Conservation (phyloP, 2,329 filamentous ascomycete species). For the Cordyceps pruinosa region DNA sequence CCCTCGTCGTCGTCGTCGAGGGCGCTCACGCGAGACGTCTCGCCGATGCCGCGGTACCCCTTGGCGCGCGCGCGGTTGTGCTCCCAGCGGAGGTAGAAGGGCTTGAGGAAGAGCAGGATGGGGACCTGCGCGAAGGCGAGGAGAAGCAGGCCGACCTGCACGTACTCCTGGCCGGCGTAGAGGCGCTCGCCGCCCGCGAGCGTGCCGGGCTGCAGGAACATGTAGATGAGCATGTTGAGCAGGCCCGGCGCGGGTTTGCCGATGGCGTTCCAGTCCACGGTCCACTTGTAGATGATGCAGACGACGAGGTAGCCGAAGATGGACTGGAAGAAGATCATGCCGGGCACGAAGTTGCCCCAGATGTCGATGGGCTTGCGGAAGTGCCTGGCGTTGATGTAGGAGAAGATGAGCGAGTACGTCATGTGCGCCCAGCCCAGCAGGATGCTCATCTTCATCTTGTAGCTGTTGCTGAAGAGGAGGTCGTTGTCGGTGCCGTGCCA, state of each 20-base stretch:
- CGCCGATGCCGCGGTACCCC: slow-evolving; percentile 90
- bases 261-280: slow-evolving; percentile 66
- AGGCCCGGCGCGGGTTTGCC: slow-evolving; percentile 72
- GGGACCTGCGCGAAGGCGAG: slow-evolving; percentile 84
- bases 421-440: slow-evolving; percentile 96
- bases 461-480: slow-evolving; percentile 92
- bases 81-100: slow-evolving; percentile 89
- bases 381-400: slow-evolving; percentile 87
- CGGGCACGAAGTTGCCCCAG: slow-evolving; percentile 93
- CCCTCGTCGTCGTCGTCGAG: slow-evolving; percentile 82
- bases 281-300: slow-evolving; percentile 97
- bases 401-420: slow-evolving; percentile 94
- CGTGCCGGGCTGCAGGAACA: slow-evolving; percentile 86
- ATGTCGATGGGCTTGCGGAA: slow-evolving; percentile 95
- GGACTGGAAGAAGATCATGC: slow-evolving; percentile 99
- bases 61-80: slow-evolving; percentile 80
- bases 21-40: slow-evolving; percentile 80
- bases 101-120: slow-evolving; percentile 87
- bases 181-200: slow-evolving; percentile 53
- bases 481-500: slow-evolving; percentile 97
- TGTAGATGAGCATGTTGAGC: slow-evolving; percentile 99
- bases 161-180: slow-evolving; percentile 66
- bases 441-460: slow-evolving; percentile 99
- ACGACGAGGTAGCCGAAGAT: slow-evolving; percentile 96
- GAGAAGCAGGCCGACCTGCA: slow-evolving; percentile 74